phyloP scores from a whole-genome alignment of 805 yeast species.

The Hanseniaspora vineae region DNA sequence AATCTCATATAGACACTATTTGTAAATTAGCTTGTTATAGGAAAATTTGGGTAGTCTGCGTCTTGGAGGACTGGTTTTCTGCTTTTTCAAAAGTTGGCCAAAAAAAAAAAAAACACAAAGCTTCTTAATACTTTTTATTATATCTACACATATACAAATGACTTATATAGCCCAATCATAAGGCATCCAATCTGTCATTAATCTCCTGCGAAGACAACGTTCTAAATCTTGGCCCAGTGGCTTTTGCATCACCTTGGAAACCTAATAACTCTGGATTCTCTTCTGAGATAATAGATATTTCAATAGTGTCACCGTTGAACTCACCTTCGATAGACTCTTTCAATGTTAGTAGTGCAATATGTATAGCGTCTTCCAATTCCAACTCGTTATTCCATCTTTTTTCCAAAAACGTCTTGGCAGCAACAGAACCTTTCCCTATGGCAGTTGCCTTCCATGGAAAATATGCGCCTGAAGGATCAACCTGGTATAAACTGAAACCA shows the following conservation, averaged over 20 bases:
- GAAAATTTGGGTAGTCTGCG: not conserved
- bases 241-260: slow-evolving; percentile 64
- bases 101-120: too few relatives aligned
- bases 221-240: slow-evolving; percentile 82
- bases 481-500: slow-evolving; percentile 78
- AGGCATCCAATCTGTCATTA: slow-evolving; percentile 87
- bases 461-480: slow-evolving; percentile 95
- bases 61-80: not conserved
- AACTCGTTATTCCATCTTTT: slow-evolving; percentile 97
- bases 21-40: not conserved
- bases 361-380: slow-evolving; percentile 96
- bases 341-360: slow-evolving; percentile 83
- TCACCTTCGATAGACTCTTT: slow-evolving; percentile 98
- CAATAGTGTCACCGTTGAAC: slow-evolving; percentile 92
- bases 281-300: slow-evolving; percentile 75
- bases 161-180: slow-evolving; percentile 28
- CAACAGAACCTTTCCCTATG: slow-evolving; percentile 87
- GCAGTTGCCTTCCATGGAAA: slow-evolving; percentile 99
- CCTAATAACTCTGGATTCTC: slow-evolving; percentile 76
- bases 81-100: not conserved
- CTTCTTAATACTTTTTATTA: not conserved
- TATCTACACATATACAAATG: not conserved
- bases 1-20: slow-evolving; percentile 3
- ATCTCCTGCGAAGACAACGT: slow-evolving; percentile 81
- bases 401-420: slow-evolving; percentile 95